Base-by-base conservation (phyloP, 495 filamentous ascomycete species). In the Penicillium argentinense region DNA sequence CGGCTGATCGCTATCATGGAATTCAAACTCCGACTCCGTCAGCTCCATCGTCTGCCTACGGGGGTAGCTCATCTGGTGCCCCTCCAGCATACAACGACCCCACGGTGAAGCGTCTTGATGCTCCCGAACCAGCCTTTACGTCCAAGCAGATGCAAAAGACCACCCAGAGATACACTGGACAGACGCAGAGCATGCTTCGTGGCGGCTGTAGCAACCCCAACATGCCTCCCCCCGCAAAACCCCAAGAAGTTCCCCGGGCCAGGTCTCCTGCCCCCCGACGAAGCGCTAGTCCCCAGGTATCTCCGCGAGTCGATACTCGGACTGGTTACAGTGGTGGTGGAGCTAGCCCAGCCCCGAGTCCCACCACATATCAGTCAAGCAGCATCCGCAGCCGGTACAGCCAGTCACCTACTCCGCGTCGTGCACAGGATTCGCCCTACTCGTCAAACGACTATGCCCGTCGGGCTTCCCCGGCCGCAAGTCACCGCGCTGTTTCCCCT, bases 141-240 rank as follows among this genome's bases (percentile, higher is more conserved):
- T 86, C 87, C 6, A 84, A 84, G 42, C 85, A 91, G 34, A 99
- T 99, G 95, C 85, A 96, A 54, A 85, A 93, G 57, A 87, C 92
- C 9, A 91, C 89, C 1, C 83, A 91, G 44, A 87, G 87, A 57
- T 96, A 93, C 60, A 81, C 87, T 33, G 83, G 85, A 41, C 87
- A 96, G 65, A 87, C 85, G 6, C 82, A 88, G 42, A 86, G 79
- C 54, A 85, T 96, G 80, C 89, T 95, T 57, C 77, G 78, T 7
- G 74, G 68, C n/a, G 57, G 63, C 37, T 57, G 56, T 48, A 63
- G 66, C 46, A 58, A 60, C 27, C 61, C 69, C 7, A 41, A 63
- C 12, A 36, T 62, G 6, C 54, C 59, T 42, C 32, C 33, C 64
- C 54, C 33, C 57, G 50, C 28, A 47, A 64, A 47, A 34, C 52